Evolutionary conservation across 2,329 filamentous ascomycete species (phyloP), one percentile per base, ranked within the genome.

Genomic region (Chalara sp.): DNA sequence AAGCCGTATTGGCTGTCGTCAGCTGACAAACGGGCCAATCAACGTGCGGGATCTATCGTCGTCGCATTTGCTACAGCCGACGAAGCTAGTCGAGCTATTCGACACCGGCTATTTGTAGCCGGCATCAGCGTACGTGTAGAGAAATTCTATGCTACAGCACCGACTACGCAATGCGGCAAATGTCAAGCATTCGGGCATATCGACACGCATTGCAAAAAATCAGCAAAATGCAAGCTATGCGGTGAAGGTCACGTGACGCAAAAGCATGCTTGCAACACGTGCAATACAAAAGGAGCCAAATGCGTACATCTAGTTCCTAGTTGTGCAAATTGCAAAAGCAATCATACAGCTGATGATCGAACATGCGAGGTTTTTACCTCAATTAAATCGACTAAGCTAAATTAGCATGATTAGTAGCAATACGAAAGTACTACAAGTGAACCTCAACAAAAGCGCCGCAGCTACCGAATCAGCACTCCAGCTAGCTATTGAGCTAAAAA

Each of bases 171-270:
- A 32, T 50, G 43, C 32, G 6, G 29, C 4, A 50, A 46, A 21
- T 50, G 48, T 29, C 32, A 46, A n/a, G 28, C 42, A 29, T 46
- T 46, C 29, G 43, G 48, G 4, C 48, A 50, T 32, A 6, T 50
- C 5, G 42, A 50, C 7, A 39, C 6, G 5, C 37, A 46, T 30
- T 49, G 41, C 29, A 45, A 31, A 33, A 45, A 32, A 35, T 6
- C 6, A 6, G 6, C 41, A 1, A n/a, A 6, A 11, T 50, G 48
- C 41, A 32, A 29, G 4, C 35, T 40, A 29, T 43, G 13, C 13
- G 13, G 41, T 3, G 41, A 43, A 21, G 28, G 28, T 10, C 41
- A 35, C n/a, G 42, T 43, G 7, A 33, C 44, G 6, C 32, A 46
- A 46, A 21, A 21, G 21, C 44, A 50, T 35, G 8, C 29, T 4